Percentiles rank a stretch among this genome's conserved stretches.
Conservation (phyloP, 176 grass and related monocot species). For the Olyra latifolia region DNA sequence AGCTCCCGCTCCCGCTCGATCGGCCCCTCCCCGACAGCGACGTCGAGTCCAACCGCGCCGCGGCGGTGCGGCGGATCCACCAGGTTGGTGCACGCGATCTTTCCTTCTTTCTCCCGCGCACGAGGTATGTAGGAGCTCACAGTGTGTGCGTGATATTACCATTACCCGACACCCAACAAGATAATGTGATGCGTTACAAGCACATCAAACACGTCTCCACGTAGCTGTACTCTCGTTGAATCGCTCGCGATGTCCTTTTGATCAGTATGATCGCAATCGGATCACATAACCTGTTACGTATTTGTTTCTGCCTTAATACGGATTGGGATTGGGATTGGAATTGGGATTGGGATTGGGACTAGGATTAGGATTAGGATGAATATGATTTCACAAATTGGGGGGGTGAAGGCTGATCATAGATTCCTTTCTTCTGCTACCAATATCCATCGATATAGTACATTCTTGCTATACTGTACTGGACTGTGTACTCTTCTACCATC, state of each 20-base stretch:
- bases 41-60: conserved; percentile 71
- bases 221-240: background rate
- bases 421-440: too few species aligned
- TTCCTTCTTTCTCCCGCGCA: background rate
- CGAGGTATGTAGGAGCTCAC: too few species aligned
- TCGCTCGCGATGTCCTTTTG: background rate
- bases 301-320: too few species aligned
- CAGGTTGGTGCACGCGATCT: conserved; percentile 12
- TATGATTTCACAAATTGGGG: too few species aligned
- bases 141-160: background rate
- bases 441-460: too few species aligned
- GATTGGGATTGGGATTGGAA: too few species aligned
- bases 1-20: conserved; percentile 45
- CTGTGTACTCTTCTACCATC: background rate
- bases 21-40: conserved; percentile 80
- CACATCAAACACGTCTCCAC: background rate
- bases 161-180: background rate
- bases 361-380: too few species aligned
- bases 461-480: too few species aligned
- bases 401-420: too few species aligned
- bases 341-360: too few species aligned
- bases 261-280: background rate
- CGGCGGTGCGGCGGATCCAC: background rate
- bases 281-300: too few species aligned
- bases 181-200: background rate